Conservation (phyloP, 2,329 filamentous ascomycete genomes). For the Ceratocystis variospora region DNA sequence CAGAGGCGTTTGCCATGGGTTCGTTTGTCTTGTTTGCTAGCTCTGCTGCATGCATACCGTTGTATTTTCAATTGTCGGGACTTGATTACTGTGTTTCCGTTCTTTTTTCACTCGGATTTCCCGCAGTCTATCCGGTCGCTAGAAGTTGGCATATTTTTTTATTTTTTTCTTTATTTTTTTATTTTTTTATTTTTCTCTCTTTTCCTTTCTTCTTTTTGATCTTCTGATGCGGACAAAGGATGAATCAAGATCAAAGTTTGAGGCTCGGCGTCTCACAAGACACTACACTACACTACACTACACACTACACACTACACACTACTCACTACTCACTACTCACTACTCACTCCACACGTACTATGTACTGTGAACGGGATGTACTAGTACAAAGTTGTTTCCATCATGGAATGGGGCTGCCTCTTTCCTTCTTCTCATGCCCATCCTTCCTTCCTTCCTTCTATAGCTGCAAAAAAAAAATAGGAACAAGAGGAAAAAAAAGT, state of each 20-base stretch:
- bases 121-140: no score
- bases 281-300: no score
- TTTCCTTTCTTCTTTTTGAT: neutral
- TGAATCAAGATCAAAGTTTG: neutral
- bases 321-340: no score
- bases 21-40: neutral
- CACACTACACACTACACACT: no score
- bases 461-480: constrained; percentile 2
- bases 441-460: constrained; percentile 7
- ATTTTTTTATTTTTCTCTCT: neutral
- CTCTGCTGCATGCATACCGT: neutral
- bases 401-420: neutral
- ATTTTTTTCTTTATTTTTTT: no score
- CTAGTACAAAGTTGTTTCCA: neutral
- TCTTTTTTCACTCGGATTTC: no score
- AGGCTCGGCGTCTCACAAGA: neutral
- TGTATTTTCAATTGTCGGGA: neutral
- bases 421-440: constrained; percentile 4
- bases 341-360: no score
- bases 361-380: no score
- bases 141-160: neutral
- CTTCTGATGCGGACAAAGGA: neutral
- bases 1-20: neutral
- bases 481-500: neutral
- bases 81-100: neutral